These are phyloP conservation scores for Auricularia heimuer DNA, from an alignment of 768 basidiomycete genomes.

Conservation along the genomic window DNA sequence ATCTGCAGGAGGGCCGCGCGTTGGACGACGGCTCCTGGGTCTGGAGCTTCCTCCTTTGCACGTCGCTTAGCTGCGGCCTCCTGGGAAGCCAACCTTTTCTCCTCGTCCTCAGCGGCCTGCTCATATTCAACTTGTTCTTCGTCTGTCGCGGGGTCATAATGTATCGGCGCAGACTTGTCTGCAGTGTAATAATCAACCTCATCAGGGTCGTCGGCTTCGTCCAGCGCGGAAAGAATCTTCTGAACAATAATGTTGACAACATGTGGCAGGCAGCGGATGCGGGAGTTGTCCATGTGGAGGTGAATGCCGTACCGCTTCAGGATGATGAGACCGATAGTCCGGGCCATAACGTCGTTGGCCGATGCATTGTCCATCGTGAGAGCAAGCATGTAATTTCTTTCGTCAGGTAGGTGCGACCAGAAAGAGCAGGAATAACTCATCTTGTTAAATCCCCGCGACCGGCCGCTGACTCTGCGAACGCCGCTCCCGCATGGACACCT, in stretches of 20 bases:
- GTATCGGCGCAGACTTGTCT: conserved; percentile 22
- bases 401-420: neutral
- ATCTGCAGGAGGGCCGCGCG: conserved; percentile 8
- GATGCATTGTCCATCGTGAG: conserved; percentile 26
- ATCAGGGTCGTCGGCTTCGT: conserved; percentile 20
- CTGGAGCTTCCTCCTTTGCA: conserved; percentile 12
- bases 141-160: conserved; percentile 21
- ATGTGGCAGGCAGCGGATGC: conserved; percentile 27
- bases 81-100: conserved; percentile 9
- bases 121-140: conserved; percentile 14
- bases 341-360: conserved; percentile 25
- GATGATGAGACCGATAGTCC: conserved; percentile 14
- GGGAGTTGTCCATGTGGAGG: conserved; percentile 18
- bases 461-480: conserved; percentile 17
- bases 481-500: conserved; percentile 23
- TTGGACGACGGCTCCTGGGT: conserved; percentile 13
- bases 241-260: conserved; percentile 30
- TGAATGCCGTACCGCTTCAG: conserved; percentile 12
- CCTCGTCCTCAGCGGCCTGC: conserved; percentile 8
- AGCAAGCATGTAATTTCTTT: conserved; percentile 12
- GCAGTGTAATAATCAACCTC: conserved; percentile 18
- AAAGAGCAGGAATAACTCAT: conserved; percentile 17
- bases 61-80: neutral
- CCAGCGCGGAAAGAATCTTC: conserved; percentile 17
- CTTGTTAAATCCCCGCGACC: conserved; percentile 23